Base-by-base conservation (phyloP, 305 asterid species). In the Solanum hybrid region DNA sequence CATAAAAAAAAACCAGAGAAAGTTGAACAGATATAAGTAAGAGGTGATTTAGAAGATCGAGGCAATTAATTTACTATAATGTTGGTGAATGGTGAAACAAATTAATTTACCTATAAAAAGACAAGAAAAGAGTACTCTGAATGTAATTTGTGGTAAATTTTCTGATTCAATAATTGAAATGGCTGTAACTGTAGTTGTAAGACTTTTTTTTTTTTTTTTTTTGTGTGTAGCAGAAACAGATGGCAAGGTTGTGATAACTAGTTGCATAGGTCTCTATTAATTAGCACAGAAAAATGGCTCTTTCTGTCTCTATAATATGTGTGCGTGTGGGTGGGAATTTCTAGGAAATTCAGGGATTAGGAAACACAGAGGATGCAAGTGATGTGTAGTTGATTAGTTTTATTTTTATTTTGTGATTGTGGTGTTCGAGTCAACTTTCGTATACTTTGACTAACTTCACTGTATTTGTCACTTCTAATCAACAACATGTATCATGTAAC, bases 361-460 rank as follows among this genome's bases (percentile, higher is more conserved):
- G 66, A 37, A 37, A 79, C 64, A 37, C n/a, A 37, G 3, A 5
- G 5, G 64, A 0, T 79, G 13, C 85, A 77, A 26, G 22, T 29
- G 27, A 60, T 60, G 66, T 56, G 66, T 56, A 56, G 64, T 51
- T 16, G 22, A 14, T 51, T 56, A 56, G n/a, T 38, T 46, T 46
- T 46, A 46, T 46, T 46, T 14, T 46, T 46, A 14, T 46, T 56
- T 51, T 56, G 0, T 56, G 2, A 60, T 17, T 0, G 2, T 20
- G 2, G 2, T 60, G 11, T 7, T 60, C 1, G 26, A 20, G 0
- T 2, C 2, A 20, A 0, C 0, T 20, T 56, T 20, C 0, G 0
- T 0, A 56, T 3, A 56, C 2, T 56, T 17, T 42, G 0, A 42
- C 35, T 32, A 32, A 32, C 6, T 32, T 5, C 35, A 32, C 0